These are phyloP conservation scores for Kockiozyma suomiensis DNA, from an alignment of 805 yeast species.

Conservation along the genomic window DNA sequence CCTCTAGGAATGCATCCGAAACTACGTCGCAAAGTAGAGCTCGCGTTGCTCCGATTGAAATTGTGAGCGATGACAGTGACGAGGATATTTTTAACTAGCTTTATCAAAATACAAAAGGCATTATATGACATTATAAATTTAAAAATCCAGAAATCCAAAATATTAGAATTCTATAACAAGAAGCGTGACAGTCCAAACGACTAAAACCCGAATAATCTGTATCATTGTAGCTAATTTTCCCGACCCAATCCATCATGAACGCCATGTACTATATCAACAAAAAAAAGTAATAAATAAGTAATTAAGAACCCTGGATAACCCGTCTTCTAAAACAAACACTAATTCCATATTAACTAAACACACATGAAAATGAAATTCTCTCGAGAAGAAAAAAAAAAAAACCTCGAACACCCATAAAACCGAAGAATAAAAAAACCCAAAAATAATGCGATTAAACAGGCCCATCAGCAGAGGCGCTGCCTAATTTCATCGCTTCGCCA, in stretches of 20 bases:
- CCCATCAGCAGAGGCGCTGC: not conserved
- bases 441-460: not conserved
- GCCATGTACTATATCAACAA: no score
- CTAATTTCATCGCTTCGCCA: conserved; percentile 22
- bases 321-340: no score
- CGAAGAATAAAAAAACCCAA: not conserved
- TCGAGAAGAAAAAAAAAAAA: no score
- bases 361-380: no score
- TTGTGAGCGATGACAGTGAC: conserved; percentile 29
- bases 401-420: not conserved
- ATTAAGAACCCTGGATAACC: no score
- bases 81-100: conserved; percentile 13
- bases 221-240: no score
- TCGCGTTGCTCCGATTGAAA: conserved; percentile 8
- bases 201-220: no score
- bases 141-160: not conserved
- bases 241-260: not conserved
- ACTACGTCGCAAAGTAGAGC: conserved; percentile 5
- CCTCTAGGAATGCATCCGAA: not conserved
- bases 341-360: no score
- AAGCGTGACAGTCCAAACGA: no score
- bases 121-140: not conserved
- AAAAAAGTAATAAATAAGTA: no score
- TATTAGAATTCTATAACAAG: no score
- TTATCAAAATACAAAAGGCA: not conserved